Percentiles rank a stretch among this genome's conserved stretches.
Evolutionary conservation across 2,329 filamentous ascomycete species (phyloP).

Genomic region (Paracoccidioides brasiliensis): DNA sequence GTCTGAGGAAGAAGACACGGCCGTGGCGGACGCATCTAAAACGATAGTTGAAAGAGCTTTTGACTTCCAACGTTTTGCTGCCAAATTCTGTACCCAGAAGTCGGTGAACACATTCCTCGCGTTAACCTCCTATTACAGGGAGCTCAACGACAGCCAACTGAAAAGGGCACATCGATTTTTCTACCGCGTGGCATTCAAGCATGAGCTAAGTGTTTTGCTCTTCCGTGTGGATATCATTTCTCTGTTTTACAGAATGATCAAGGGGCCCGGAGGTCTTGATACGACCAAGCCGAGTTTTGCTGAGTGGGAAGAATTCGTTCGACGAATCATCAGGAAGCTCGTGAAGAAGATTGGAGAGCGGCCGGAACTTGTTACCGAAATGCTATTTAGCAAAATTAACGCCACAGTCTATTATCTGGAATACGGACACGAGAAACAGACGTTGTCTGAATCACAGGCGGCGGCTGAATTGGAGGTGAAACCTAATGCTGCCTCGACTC

Average conservation of each 20-base stretch:
- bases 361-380: conserved; percentile 74
- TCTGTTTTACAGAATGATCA: conserved; percentile 81
- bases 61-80: conserved; percentile 73
- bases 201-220: conserved; percentile 76
- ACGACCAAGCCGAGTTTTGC: conserved; percentile 53
- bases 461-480: conserved; percentile 77
- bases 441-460: conserved; percentile 51
- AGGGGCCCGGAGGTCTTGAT: conserved; percentile 67
- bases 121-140: conserved; percentile 66
- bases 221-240: conserved; percentile 85
- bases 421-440: conserved; percentile 75
- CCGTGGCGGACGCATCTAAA: conserved; percentile 47
- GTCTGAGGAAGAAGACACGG: conserved; percentile 63
- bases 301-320: conserved; percentile 84
- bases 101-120: conserved; percentile 81
- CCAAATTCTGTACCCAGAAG: conserved; percentile 67
- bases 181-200: conserved; percentile 87
- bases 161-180: conserved; percentile 91
- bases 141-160: conserved; percentile 65
- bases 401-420: conserved; percentile 77
- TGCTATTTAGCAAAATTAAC: conserved; percentile 87
- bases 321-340: conserved; percentile 69
- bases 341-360: conserved; percentile 74
- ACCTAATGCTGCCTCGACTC: conserved; percentile 47
- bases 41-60: conserved; percentile 78